Base-by-base conservation (phyloP, 257 asterid species). In the Marsdenia floribunda region DNA sequence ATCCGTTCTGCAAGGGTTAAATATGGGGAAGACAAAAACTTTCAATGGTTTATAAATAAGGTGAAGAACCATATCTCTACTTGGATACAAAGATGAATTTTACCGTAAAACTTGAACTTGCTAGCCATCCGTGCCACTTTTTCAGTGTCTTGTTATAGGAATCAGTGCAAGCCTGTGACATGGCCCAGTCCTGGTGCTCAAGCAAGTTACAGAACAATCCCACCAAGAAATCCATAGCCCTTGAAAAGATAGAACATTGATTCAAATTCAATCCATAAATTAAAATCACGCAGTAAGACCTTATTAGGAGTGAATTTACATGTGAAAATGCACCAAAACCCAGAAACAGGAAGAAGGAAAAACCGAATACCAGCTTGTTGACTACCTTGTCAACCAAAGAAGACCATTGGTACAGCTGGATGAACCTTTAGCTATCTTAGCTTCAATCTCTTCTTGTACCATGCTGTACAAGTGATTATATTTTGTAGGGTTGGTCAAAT, bases 171-270 rank as follows among this genome's bases (percentile, higher is more conserved):
- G 93, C 90, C 86, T 90, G 92, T 76, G 98, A 89, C 98, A 95
- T 89, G 8, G 96, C 52, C 96, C 97, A 92, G 79, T 92, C 98
- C 80, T 86, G 86, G 76, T 95, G 93, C 67, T 85, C 87, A 77
- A 90, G 73, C 74, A 95, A 78, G 85, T 90, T 88, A n/a, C 86
- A 83, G 72, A 95, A 95, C 83, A 95, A 82, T 76, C 75, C 96
- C 82, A 89, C 91, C 90, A 89, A 75, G 87, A 92, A 92, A 88
- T 95, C 98, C 98, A 95, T 92, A 14, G 99, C 99, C 91, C 98
- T 92, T 65, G 19, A 73, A 80, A 81, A 76, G 79, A 76, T 40
- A 29, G 53, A 15, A 42, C 61, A 60, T 8, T 18, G 37, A 71
- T 66, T 54, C 49, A 42, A 37, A 19, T 38, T 72, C 61, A 72